Evolutionary conservation across 345 rosid species (phyloP).

Genomic region (Schrenkiella parvula): DNA sequence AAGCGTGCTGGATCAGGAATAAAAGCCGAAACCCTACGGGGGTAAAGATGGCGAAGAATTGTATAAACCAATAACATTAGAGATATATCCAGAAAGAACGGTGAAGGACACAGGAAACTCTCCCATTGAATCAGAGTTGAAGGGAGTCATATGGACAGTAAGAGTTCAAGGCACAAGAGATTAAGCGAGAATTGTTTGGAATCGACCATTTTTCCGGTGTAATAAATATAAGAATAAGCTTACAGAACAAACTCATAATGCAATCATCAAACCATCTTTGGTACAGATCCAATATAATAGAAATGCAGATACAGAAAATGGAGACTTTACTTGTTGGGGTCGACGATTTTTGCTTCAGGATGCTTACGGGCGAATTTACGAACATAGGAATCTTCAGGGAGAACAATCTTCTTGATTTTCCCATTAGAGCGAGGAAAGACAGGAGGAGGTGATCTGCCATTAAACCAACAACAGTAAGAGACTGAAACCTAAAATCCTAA

Average conservation of each 20-base stretch:
- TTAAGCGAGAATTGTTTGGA: background rate
- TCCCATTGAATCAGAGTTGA: background rate
- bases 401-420: slow-evolving; percentile 58
- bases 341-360: slow-evolving; percentile 52
- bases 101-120: background rate
- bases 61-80: background rate
- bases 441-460: slow-evolving; percentile 57
- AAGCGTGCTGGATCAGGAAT: slow-evolving; percentile 77
- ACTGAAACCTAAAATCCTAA: background rate
- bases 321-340: slow-evolving; percentile 59
- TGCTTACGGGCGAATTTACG: slow-evolving; percentile 59
- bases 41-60: slow-evolving; percentile 6
- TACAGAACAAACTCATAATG: background rate
- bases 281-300: background rate
- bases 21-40: slow-evolving; percentile 51
- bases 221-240: background rate
- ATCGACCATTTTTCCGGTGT: background rate
- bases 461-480: background rate
- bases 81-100: background rate
- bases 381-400: slow-evolving; percentile 77
- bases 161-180: background rate
- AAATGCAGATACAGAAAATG: background rate
- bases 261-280: background rate
- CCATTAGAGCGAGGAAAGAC: slow-evolving; percentile 66
- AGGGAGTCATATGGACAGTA: background rate